A percentile compares a stretch with the other conserved stretches of the same genome.
Conservation (phyloP, 2,329 filamentous ascomycete species). For the Xylariales sp. region DNA sequence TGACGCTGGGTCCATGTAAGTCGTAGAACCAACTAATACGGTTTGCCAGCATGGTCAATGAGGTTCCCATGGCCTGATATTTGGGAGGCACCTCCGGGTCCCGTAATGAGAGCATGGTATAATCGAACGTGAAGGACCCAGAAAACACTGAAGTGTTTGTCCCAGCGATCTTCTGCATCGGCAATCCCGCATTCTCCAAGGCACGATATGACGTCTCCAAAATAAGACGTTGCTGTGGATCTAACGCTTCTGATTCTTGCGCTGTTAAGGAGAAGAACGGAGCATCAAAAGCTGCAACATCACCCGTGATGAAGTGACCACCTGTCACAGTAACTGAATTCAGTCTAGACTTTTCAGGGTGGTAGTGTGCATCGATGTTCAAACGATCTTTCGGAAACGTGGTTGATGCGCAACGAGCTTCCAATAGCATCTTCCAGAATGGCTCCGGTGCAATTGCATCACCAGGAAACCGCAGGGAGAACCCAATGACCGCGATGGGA, state of each 20-base stretch:
- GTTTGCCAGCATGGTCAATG: conserved; percentile 24
- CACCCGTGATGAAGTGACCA: conserved; percentile 2
- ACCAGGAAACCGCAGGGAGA: too few species aligned
- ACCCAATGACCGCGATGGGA: too few species aligned
- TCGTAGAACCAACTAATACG: conserved; percentile 30
- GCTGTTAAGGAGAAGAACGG: conserved; percentile 4
- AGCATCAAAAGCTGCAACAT: conserved; percentile 1
- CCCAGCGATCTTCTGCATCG: conserved; percentile 8
- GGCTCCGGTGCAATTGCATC: too few species aligned
- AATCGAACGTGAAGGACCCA: conserved; percentile 10
- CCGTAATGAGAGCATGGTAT: conserved; percentile 5
- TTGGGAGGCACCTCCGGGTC: conserved; percentile 10
- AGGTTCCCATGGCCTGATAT: too few species aligned
- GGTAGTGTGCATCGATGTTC: too few species aligned
- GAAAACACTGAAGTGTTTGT: conserved; percentile 9
- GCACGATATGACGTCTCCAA: conserved; percentile 6
- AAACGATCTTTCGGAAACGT: too few species aligned
- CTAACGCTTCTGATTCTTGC: conserved; percentile 4
- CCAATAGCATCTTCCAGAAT: too few species aligned
- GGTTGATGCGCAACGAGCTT: too few species aligned
- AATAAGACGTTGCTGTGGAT: conserved; percentile 5
- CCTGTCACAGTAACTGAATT: too few species aligned
- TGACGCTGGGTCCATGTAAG: conserved; percentile 22
- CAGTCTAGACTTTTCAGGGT: too few species aligned
- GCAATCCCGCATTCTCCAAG: conserved; percentile 9